Conservation (phyloP, 768 basidiomycete species). For the Serendipita sp. region DNA sequence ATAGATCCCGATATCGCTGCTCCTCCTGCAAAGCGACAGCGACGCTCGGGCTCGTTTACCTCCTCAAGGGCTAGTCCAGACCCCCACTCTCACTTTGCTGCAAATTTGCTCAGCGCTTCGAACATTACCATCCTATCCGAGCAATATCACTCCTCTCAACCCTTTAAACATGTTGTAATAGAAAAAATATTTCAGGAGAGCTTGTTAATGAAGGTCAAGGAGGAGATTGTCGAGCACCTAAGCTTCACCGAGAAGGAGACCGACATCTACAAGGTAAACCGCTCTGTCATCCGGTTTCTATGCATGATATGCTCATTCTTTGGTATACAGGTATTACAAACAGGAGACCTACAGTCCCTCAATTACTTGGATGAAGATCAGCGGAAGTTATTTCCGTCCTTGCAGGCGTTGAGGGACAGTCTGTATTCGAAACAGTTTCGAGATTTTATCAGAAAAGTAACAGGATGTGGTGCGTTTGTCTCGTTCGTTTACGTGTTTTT, state of each 20-base stretch:
- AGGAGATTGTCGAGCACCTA: slow-evolving; percentile 65
- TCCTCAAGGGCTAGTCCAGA: background rate
- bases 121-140: slow-evolving; percentile 39
- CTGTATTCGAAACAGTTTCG: slow-evolving; percentile 80
- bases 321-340: slow-evolving; percentile 69
- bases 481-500: no score
- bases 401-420: slow-evolving; percentile 72
- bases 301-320: background rate
- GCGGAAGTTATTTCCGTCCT: slow-evolving; percentile 59
- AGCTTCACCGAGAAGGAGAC: slow-evolving; percentile 90
- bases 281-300: background rate
- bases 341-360: slow-evolving; percentile 88
- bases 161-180: slow-evolving; percentile 73
- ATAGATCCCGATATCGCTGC: background rate
- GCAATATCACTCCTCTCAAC: slow-evolving; percentile 41
- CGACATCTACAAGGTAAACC: slow-evolving; percentile 83
- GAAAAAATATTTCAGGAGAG: slow-evolving; percentile 73
- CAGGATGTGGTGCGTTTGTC: slow-evolving; percentile 71
- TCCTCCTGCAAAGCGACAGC: slow-evolving; percentile 9
- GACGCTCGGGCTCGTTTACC: background rate
- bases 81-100: slow-evolving; percentile 25
- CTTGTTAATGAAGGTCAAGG: slow-evolving; percentile 62
- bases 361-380: slow-evolving; percentile 69
- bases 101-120: slow-evolving; percentile 40
- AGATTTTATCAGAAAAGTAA: slow-evolving; percentile 65